Conservation (phyloP, 192 early-diverging fungal genomes). For the Podochytrium sp. region DNA sequence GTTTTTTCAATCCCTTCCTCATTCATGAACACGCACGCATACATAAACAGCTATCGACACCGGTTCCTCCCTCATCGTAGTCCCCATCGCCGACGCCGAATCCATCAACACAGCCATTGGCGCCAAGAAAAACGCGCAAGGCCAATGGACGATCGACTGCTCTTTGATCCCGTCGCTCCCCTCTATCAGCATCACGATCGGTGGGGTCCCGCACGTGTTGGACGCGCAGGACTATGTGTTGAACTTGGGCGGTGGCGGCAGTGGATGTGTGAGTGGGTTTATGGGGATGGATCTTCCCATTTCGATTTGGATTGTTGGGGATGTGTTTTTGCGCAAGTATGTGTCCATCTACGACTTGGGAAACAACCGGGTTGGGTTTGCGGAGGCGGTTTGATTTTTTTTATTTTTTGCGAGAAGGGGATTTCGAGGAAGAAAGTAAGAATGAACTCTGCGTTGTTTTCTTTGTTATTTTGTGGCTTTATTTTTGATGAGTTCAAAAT, state of each 20-base stretch:
- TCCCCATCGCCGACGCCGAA: slow-evolving; percentile 79
- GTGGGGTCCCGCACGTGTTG: slow-evolving; percentile 70
- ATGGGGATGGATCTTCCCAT: slow-evolving; percentile 55
- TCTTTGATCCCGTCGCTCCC: slow-evolving; percentile 67
- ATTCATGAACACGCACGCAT: not conserved
- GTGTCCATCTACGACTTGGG: slow-evolving; percentile 59
- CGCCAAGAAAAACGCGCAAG: slow-evolving; percentile 89
- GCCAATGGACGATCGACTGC: slow-evolving; percentile 91
- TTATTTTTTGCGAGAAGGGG: too few relatives aligned
- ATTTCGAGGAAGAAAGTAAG: too few relatives aligned
- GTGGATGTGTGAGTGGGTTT: slow-evolving; percentile 69
- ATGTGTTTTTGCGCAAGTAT: slow-evolving; percentile 61
- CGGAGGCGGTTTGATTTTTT: slow-evolving; percentile 42
- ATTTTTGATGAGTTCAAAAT: too few relatives aligned
- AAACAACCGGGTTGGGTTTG: slow-evolving; percentile 75
- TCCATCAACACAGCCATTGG: slow-evolving; percentile 90
- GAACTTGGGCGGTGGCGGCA: slow-evolving; percentile 37
- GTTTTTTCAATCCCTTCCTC: not conserved
- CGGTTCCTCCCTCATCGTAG: slow-evolving; percentile 82
- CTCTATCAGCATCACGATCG: slow-evolving; percentile 77
- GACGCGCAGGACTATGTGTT: slow-evolving; percentile 67
- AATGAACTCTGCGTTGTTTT: too few relatives aligned
- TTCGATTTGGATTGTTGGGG: slow-evolving; percentile 62
- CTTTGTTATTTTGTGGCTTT: too few relatives aligned
- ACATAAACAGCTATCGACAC: slow-evolving; percentile 87